These are phyloP conservation scores for Saccharomycopsis babjevae DNA, from an alignment of 805 yeast genomes.

Conservation along the genomic window DNA sequence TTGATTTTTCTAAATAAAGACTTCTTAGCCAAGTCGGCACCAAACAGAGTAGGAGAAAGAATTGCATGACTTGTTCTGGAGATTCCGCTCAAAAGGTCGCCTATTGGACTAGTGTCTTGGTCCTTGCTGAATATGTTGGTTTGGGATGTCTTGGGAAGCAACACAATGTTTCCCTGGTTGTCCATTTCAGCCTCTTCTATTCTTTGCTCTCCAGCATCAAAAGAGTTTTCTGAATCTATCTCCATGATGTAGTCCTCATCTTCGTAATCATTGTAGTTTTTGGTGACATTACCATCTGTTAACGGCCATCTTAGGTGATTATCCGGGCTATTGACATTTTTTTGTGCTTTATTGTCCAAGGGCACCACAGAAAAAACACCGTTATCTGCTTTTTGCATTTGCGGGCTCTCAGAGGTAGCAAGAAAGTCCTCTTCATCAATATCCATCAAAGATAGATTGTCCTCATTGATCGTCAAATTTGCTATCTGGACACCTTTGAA, in stretches of 20 bases:
- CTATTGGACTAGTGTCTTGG: background rate
- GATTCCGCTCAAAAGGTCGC: background rate
- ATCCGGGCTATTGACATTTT: no score
- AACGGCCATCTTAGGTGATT: background rate
- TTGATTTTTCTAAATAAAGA: conserved; percentile 1
- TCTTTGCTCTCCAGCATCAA: background rate
- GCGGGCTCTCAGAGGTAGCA: background rate
- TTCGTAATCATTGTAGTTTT: background rate
- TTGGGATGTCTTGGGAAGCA: background rate
- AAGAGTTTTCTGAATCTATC: background rate
- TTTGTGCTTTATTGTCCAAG: no score
- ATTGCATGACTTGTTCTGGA: conserved; percentile 4
- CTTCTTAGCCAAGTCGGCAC: conserved; percentile 12
- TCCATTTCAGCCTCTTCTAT: background rate
- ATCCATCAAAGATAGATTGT: background rate
- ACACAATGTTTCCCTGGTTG: background rate
- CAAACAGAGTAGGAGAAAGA: conserved; percentile 16
- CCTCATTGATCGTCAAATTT: background rate
- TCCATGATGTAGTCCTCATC: background rate
- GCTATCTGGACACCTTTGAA: background rate
- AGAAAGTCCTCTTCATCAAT: conserved; percentile 1
- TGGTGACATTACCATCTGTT: background rate
- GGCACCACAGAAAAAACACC: no score
- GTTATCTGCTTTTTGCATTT: background rate
- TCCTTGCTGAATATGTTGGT: background rate